A percentile compares a stretch with the other conserved stretches of the same genome.
Evolutionary conservation across 805 yeast species (phyloP).

Genomic region (Metschnikowia kofuensis): DNA sequence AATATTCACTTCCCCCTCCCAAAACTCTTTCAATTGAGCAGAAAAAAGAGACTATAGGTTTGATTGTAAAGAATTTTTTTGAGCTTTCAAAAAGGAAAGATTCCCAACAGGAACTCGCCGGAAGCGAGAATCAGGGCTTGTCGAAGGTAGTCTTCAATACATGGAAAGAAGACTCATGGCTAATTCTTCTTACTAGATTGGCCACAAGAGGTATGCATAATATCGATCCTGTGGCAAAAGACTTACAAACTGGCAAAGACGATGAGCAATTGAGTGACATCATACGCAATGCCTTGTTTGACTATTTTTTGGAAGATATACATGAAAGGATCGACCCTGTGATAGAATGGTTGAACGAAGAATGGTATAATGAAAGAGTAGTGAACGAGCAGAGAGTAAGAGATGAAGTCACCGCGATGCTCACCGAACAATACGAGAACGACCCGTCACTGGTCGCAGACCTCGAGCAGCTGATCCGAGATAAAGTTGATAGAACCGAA

Average conservation of each 20-base stretch:
- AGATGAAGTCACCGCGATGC: slow-evolving; percentile 18
- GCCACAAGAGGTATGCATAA: slow-evolving; percentile 74
- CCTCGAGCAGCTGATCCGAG: slow-evolving; percentile 18
- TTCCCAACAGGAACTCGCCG: slow-evolving; percentile 19
- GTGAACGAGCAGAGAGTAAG: slow-evolving; percentile 29
- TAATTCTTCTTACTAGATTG: slow-evolving; percentile 66
- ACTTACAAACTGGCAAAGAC: slow-evolving; percentile 23
- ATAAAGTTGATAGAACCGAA: slow-evolving; percentile 15
- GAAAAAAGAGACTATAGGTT: slow-evolving; percentile 53
- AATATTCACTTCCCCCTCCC: slow-evolving; percentile 59
- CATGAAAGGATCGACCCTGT: slow-evolving; percentile 69
- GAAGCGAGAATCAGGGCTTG: slow-evolving; percentile 48
- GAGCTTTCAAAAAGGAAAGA: slow-evolving; percentile 38
- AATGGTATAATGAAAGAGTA: slow-evolving; percentile 71
- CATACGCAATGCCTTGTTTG: slow-evolving; percentile 68
- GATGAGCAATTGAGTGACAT: slow-evolving; percentile 50
- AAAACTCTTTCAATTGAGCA: slow-evolving; percentile 47
- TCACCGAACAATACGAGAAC: slow-evolving; percentile 15
- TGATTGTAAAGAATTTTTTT: slow-evolving; percentile 60
- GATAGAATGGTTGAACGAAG: slow-evolving; percentile 93
- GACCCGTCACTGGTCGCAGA: slow-evolving; percentile 13
- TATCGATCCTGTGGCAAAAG: slow-evolving; percentile 17
- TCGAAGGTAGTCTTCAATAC: slow-evolving; percentile 50
- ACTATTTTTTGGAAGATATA: slow-evolving; percentile 70
- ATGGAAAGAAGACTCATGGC: slow-evolving; percentile 71